phyloP scores from a whole-genome alignment of 352 stramenopile genomes.

The Pythium periplocum region DNA sequence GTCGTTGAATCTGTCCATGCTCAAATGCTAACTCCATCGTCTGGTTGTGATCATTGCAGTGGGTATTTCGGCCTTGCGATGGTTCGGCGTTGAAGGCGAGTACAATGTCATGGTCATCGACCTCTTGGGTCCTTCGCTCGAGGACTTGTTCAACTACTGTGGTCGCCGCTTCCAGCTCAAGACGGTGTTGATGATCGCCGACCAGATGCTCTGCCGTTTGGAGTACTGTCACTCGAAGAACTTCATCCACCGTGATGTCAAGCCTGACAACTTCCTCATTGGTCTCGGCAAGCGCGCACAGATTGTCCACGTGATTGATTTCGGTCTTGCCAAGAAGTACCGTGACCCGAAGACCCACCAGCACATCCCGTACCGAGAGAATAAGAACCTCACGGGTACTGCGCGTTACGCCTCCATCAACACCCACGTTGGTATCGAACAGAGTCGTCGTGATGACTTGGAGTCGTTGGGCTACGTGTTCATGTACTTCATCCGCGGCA shows the following conservation, averaged over 20 bases:
- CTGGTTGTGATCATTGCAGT: slow-evolving; percentile 45
- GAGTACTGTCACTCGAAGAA: slow-evolving; percentile 89
- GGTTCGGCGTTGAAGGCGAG: slow-evolving; percentile 99
- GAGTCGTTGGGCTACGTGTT: slow-evolving; percentile 96
- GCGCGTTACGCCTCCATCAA: slow-evolving; percentile 98
- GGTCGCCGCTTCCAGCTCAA: slow-evolving; percentile 91
- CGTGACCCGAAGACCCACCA: slow-evolving; percentile 85
- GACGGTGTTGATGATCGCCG: slow-evolving; percentile 93
- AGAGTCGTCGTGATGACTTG: slow-evolving; percentile 96
- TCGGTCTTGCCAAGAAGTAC: slow-evolving; percentile 89
- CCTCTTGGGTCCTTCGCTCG: slow-evolving; percentile 94
- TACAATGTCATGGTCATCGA: slow-evolving; percentile 99
- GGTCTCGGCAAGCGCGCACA: slow-evolving; percentile 83
- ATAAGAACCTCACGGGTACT: slow-evolving; percentile 93
- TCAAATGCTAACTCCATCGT: no score
- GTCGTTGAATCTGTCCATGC: no score
- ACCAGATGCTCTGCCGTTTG: slow-evolving; percentile 80
- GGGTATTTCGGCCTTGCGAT: slow-evolving; percentile 97
- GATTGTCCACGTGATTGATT: slow-evolving; percentile 86
- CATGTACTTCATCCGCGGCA: slow-evolving; percentile 93
- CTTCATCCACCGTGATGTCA: slow-evolving; percentile 89
- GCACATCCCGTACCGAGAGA: slow-evolving; percentile 89
- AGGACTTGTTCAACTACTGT: slow-evolving; percentile 89
- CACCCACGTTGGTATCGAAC: slow-evolving; percentile 98
- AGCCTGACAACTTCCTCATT: slow-evolving; percentile 90